Evolutionary conservation across 805 yeast species (phyloP).

Genomic region (Starmerella sp.): DNA sequence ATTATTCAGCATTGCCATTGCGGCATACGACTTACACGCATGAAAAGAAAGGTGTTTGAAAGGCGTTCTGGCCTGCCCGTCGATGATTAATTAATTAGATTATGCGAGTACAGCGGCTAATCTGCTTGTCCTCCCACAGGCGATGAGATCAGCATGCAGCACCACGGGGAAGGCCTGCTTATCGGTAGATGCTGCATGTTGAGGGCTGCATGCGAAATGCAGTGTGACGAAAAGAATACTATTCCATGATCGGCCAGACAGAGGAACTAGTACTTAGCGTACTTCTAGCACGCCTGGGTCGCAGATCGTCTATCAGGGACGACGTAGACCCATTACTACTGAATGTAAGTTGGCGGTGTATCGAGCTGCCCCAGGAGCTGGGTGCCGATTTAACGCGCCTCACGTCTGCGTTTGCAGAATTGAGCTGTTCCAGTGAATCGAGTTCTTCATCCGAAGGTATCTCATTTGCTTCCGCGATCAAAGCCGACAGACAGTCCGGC

Average conservation of each 20-base stretch:
- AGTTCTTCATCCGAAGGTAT: constrained; percentile 34
- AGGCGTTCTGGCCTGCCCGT: not conserved
- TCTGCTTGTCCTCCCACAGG: not conserved
- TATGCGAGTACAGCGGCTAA: not conserved
- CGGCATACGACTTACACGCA: not conserved
- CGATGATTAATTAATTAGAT: not conserved
- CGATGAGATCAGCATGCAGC: not conserved
- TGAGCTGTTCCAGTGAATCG: not conserved
- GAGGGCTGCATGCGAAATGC: not conserved
- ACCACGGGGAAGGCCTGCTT: too few species aligned
- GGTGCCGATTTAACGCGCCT: not conserved
- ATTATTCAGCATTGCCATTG: constrained; percentile 2
- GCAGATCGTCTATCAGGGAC: constrained; percentile 10
- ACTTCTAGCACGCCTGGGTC: constrained; percentile 7
- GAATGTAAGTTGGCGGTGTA: constrained; percentile 11
- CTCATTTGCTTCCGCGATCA: constrained; percentile 41
- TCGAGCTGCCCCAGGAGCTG: not conserved
- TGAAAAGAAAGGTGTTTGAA: not conserved
- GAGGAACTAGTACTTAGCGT: constrained; percentile 1
- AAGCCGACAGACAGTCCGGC: constrained; percentile 28
- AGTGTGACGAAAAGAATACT: too few species aligned
- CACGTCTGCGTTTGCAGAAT: not conserved
- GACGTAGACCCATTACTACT: constrained; percentile 6
- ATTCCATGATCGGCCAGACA: constrained; percentile 6
- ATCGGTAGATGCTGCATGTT: too few species aligned